These are phyloP conservation scores for Trichoderma parareesei DNA, from an alignment of 495 filamentous ascomycete genomes.

Conservation along the genomic window DNA sequence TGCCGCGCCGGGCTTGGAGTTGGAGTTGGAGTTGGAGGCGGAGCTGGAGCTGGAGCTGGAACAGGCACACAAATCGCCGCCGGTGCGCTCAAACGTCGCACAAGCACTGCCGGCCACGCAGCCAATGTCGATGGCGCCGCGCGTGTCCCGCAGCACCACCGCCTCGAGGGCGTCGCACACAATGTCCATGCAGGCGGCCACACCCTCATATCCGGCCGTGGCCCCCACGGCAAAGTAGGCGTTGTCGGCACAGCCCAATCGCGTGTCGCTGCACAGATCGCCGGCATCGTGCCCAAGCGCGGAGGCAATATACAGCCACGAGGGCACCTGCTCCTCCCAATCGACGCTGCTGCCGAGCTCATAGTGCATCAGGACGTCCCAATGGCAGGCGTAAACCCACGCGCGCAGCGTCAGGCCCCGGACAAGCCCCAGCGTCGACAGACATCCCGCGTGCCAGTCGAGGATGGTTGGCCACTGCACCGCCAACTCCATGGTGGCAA, in stretches of 20 bases:
- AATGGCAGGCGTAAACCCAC: not conserved
- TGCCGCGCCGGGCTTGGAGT: not conserved
- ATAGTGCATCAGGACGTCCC: not conserved
- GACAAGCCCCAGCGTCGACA: not conserved
- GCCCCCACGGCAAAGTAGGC: not conserved
- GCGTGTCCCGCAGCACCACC: not conserved
- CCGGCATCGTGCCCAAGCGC: not conserved
- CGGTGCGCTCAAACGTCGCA: not conserved
- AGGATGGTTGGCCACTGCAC: not conserved
- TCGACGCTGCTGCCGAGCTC: not conserved
- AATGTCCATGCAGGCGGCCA: slow-evolving; percentile 1
- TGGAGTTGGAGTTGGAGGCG: too few relatives aligned
- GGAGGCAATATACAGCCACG: not conserved
- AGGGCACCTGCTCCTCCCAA: not conserved
- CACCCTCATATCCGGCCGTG: not conserved
- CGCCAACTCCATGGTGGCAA: not conserved
- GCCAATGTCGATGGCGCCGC: not conserved
- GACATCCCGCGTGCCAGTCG: not conserved
- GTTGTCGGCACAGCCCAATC: not conserved
- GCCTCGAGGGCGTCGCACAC: not conserved
- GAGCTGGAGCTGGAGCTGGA: not conserved
- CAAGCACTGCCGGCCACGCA: not conserved
- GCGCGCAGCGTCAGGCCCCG: not conserved
- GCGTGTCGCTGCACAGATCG: not conserved
- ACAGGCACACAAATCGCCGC: not conserved